phyloP scores from a whole-genome alignment of 345 rosid genomes.

The Camelina neglecta region DNA sequence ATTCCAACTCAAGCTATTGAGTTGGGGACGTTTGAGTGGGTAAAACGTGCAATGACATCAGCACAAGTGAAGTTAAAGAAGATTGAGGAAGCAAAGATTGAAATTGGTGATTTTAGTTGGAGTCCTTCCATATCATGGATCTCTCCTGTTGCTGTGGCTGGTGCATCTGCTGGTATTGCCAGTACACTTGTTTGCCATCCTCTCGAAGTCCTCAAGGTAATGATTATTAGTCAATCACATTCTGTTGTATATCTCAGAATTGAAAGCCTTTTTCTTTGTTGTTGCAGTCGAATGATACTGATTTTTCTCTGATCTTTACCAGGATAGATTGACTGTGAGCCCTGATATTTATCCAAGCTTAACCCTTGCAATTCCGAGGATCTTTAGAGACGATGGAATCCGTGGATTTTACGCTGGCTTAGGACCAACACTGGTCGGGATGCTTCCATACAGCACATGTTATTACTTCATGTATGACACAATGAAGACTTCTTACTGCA shows the following conservation, averaged over 20 bases:
- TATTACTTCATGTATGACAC: constrained; percentile 94
- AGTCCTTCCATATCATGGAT: constrained; percentile 77
- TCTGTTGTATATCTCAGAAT: background rate
- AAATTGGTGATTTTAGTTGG: constrained; percentile 66
- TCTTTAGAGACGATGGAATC: constrained; percentile 79
- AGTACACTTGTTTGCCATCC: constrained; percentile 97
- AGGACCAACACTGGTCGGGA: constrained; percentile 84
- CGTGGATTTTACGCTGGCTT: constrained; percentile 87
- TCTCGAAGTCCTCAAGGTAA: constrained; percentile 97
- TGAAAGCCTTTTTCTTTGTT: background rate
- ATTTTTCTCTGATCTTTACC: constrained; percentile 42
- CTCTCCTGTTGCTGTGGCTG: constrained; percentile 92
- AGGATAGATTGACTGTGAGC: constrained; percentile 96
- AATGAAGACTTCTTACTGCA: constrained; percentile 73
- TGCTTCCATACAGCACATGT: constrained; percentile 99
- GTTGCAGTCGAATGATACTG: constrained; percentile 1
- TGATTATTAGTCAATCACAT: background rate
- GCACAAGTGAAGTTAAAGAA: constrained; percentile 71
- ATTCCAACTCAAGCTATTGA: constrained; percentile 98
- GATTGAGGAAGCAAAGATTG: constrained; percentile 57
- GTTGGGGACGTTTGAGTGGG: constrained; percentile 89
- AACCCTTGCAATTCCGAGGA: constrained; percentile 74
- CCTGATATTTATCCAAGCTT: constrained; percentile 84
- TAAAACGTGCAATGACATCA: constrained; percentile 81
- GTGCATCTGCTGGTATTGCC: constrained; percentile 94